Evolutionary conservation across 768 basidiomycete genomes (phyloP).

Genomic region (Tubosaeta sp.): DNA sequence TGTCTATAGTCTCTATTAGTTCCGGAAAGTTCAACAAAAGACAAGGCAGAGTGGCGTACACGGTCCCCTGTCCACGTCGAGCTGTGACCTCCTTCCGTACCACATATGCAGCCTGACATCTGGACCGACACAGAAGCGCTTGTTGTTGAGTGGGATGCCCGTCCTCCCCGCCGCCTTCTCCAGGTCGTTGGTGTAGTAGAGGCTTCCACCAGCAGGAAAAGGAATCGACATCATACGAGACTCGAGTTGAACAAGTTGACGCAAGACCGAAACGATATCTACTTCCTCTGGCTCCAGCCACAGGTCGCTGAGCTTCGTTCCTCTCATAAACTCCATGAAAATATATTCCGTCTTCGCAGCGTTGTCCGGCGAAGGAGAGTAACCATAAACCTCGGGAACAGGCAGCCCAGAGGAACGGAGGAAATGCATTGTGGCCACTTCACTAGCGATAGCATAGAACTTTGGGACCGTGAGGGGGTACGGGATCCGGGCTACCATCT

Average conservation of each 20-base stretch:
- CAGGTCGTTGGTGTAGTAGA: not conserved
- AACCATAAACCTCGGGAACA: not conserved
- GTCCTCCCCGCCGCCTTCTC: not conserved
- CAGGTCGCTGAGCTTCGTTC: not conserved
- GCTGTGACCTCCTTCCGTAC: not conserved
- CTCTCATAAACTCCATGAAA: not conserved
- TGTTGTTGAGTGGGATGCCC: not conserved
- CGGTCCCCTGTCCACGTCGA: not conserved
- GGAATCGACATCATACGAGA: not conserved
- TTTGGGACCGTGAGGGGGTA: not conserved
- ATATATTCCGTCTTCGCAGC: not conserved
- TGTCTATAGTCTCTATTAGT: not conserved
- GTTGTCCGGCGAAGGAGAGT: not conserved
- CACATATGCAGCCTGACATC: not conserved
- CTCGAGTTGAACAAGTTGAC: not conserved
- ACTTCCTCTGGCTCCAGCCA: not conserved
- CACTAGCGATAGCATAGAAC: constrained; percentile 3
- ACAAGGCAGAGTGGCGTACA: not conserved
- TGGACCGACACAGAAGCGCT: not conserved
- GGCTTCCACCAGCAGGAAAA: not conserved
- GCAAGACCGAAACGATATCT: not conserved
- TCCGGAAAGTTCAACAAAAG: not conserved
- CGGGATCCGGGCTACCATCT: constrained; percentile 9
- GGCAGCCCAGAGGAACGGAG: not conserved
- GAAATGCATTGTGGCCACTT: constrained; percentile 1